These are phyloP conservation scores for Saturnispora besseyi DNA, from an alignment of 805 yeast genomes.

Conservation along the genomic window DNA sequence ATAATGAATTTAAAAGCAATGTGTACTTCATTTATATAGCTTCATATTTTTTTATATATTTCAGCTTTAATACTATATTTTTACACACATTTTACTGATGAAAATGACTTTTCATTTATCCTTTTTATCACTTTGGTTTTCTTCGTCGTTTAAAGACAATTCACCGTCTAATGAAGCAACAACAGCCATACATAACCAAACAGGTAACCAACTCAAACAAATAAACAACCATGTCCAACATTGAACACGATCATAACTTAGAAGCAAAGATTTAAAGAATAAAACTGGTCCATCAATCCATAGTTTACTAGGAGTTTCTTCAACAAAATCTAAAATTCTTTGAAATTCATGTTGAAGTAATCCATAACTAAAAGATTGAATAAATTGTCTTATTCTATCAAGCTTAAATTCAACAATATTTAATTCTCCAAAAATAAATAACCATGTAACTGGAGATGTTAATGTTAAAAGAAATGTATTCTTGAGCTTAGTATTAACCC, in stretches of 20 bases:
- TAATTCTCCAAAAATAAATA: conserved; percentile 22
- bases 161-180: conserved; percentile 21
- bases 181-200: conserved; percentile 45
- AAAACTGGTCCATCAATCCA: conserved; percentile 29
- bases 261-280: conserved; percentile 43
- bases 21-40: no score
- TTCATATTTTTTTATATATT: no score
- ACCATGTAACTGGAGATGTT: conserved; percentile 27
- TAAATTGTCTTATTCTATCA: conserved; percentile 23
- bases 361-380: conserved; percentile 22
- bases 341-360: conserved; percentile 16
- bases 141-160: conserved; percentile 4
- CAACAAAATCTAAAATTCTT: conserved; percentile 12
- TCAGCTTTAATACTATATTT: no score
- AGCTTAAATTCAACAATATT: conserved; percentile 20
- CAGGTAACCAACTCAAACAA: conserved; percentile 71
- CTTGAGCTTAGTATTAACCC: conserved; percentile 7
- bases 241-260: conserved; percentile 59
- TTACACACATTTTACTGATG: no score
- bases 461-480: conserved; percentile 21
- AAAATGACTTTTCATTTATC: conserved; percentile 2
- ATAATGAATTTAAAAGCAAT: no score
- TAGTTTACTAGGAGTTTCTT: conserved; percentile 8
- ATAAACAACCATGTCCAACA: conserved; percentile 83
- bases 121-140: conserved; percentile 9